These are phyloP conservation scores for Secale cereale DNA, from an alignment of 176 grass and related monocot genomes.

Conservation along the genomic window DNA sequence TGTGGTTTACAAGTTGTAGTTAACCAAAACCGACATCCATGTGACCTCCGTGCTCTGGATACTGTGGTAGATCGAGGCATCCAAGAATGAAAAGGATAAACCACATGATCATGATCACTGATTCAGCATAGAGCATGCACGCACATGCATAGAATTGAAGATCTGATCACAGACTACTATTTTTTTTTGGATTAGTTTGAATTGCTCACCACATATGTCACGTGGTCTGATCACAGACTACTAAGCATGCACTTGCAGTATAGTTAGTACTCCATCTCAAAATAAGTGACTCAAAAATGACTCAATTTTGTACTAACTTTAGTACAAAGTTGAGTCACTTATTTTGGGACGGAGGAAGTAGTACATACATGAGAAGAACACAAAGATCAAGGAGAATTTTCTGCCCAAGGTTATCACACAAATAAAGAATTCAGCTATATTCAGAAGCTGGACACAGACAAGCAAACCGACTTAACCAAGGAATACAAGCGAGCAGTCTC, in stretches of 20 bases:
- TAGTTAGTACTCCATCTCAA: too few species aligned
- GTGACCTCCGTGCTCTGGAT: not conserved
- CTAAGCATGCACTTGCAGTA: too few species aligned
- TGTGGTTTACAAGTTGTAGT: not conserved
- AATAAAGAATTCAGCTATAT: slow-evolving; percentile 27
- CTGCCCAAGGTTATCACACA: not conserved
- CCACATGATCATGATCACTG: slow-evolving; percentile 10
- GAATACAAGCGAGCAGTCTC: slow-evolving; percentile 19
- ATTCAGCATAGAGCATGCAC: not conserved
- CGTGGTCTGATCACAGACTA: too few species aligned
- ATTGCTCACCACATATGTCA: too few species aligned
- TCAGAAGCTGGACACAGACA: slow-evolving; percentile 2
- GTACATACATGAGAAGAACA: not conserved
- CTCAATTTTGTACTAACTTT: too few species aligned
- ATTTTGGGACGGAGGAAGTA: too few species aligned
- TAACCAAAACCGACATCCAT: not conserved
- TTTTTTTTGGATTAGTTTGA: too few species aligned
- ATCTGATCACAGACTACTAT: not conserved
- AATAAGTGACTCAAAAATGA: too few species aligned
- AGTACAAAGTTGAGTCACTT: too few species aligned
- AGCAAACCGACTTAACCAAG: slow-evolving; percentile 4
- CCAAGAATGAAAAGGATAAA: not conserved
- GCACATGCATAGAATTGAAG: not conserved
- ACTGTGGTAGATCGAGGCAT: not conserved
- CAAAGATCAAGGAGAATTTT: not conserved